Evolutionary conservation across 768 basidiomycete genomes (phyloP).

Genomic region (Phanerodontia chrysosporium): DNA sequence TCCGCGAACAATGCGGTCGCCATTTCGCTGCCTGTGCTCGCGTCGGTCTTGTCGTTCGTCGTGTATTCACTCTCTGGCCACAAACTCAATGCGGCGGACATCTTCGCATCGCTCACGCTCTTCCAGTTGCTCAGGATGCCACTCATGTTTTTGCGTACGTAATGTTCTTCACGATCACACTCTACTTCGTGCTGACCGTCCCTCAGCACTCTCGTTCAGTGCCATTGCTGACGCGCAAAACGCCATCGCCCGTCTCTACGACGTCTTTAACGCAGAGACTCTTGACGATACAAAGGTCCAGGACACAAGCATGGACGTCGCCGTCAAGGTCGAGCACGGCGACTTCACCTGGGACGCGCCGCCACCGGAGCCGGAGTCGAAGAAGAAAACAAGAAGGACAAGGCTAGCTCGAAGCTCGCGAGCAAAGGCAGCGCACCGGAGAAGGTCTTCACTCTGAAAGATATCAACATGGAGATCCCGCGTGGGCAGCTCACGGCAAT

Average conservation of each 20-base stretch:
- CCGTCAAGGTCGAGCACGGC: conserved; percentile 62
- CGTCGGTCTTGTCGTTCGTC: conserved; percentile 73
- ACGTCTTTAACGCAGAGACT: conserved; percentile 82
- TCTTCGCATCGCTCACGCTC: conserved; percentile 82
- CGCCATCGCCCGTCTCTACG: conserved; percentile 70
- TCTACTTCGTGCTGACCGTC: background rate
- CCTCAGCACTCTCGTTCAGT: conserved; percentile 60
- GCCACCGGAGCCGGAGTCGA: conserved; percentile 39
- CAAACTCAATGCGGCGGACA: conserved; percentile 56
- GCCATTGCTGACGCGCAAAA: conserved; percentile 83
- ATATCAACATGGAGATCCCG: conserved; percentile 66
- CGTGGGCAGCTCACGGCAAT: conserved; percentile 79
- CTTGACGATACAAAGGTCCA: conserved; percentile 53
- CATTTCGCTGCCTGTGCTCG: conserved; percentile 70
- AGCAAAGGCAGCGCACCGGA: conserved; percentile 36
- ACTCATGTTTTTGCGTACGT: conserved; percentile 60
- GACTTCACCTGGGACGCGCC: conserved; percentile 49
- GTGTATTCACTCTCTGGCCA: conserved; percentile 76
- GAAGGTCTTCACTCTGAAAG: conserved; percentile 56
- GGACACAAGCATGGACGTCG: conserved; percentile 53
- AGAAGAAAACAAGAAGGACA: conserved; percentile 28
- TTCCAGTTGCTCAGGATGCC: conserved; percentile 84
- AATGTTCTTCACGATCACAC: conserved; percentile 14
- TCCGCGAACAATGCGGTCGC: conserved; percentile 65
- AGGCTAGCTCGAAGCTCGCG: conserved; percentile 22